phyloP scores from a whole-genome alignment of 257 asterid genomes.

The Ehretia macrophylla region DNA sequence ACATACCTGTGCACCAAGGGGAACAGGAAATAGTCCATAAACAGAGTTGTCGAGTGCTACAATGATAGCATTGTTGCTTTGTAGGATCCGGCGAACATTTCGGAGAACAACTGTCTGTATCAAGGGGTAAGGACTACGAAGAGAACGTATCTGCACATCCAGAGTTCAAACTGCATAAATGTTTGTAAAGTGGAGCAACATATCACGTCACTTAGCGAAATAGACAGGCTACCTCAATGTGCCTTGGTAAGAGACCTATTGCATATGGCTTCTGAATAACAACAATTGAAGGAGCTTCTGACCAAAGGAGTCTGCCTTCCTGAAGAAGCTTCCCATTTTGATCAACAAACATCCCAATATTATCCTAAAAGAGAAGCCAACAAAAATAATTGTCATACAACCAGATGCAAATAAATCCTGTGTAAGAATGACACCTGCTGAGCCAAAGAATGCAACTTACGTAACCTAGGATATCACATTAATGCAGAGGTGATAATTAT shows the following conservation, averaged over 20 bases:
- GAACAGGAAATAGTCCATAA: slow-evolving; percentile 92
- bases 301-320: slow-evolving; percentile 98
- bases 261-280: slow-evolving; percentile 82
- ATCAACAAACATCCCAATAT: slow-evolving; percentile 94
- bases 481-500: too few relatives aligned
- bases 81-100: slow-evolving; percentile 72
- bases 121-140: slow-evolving; percentile 84
- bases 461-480: too few relatives aligned
- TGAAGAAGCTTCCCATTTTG: slow-evolving; percentile 98
- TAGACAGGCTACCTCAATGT: slow-evolving; percentile 68
- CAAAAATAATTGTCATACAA: not conserved
- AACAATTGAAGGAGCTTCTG: slow-evolving; percentile 87
- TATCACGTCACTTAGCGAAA: not conserved
- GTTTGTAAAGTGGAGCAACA: not conserved
- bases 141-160: slow-evolving; percentile 79
- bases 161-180: slow-evolving; percentile 21
- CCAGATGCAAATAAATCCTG: not conserved
- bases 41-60: slow-evolving; percentile 79
- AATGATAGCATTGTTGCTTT: slow-evolving; percentile 55
- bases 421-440: too few relatives aligned
- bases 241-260: slow-evolving; percentile 87
- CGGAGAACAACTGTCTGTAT: slow-evolving; percentile 94
- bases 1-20: slow-evolving; percentile 96
- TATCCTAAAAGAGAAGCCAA: slow-evolving; percentile 55
- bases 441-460: too few relatives aligned